These are phyloP conservation scores for Gossypium raimondii DNA, from an alignment of 345 rosid genomes.

Conservation along the genomic window DNA sequence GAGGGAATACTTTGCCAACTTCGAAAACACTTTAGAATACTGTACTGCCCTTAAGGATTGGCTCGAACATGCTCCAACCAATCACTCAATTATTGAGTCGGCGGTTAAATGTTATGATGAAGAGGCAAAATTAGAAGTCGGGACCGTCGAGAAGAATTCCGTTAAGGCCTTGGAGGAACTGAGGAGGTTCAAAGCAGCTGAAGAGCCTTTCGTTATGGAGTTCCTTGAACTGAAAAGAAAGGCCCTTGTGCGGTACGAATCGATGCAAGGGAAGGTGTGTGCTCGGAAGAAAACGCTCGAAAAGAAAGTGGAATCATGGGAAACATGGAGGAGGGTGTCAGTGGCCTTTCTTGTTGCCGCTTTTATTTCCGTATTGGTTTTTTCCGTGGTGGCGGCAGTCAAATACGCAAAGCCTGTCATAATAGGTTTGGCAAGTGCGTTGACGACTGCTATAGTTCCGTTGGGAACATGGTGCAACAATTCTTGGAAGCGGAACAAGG, in stretches of 20 bases:
- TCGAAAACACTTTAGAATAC: slow-evolving; percentile 64
- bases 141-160: slow-evolving; percentile 36
- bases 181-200: slow-evolving; percentile 53
- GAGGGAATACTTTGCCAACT: slow-evolving; percentile 59
- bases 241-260: slow-evolving; percentile 50
- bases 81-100: slow-evolving; percentile 59
- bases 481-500: slow-evolving; percentile 60
- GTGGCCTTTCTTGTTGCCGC: slow-evolving; percentile 68
- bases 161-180: slow-evolving; percentile 65
- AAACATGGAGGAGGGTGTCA: slow-evolving; percentile 71
- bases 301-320: slow-evolving; percentile 52
- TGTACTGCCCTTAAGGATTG: slow-evolving; percentile 68
- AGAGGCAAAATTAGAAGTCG: slow-evolving; percentile 32
- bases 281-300: slow-evolving; percentile 52
- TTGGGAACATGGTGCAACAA: slow-evolving; percentile 74
- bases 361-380: slow-evolving; percentile 64
- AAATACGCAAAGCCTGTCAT: too few relatives aligned
- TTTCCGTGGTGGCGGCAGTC: slow-evolving; percentile 63
- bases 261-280: slow-evolving; percentile 51
- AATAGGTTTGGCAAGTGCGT: slow-evolving; percentile 59
- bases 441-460: slow-evolving; percentile 64
- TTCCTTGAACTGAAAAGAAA: slow-evolving; percentile 51
- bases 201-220: slow-evolving; percentile 67
- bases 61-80: slow-evolving; percentile 58
- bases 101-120: slow-evolving; percentile 60